These are phyloP conservation scores for Penicillium sp. DNA, from an alignment of 2,329 filamentous ascomycete genomes.

Conservation along the genomic window DNA sequence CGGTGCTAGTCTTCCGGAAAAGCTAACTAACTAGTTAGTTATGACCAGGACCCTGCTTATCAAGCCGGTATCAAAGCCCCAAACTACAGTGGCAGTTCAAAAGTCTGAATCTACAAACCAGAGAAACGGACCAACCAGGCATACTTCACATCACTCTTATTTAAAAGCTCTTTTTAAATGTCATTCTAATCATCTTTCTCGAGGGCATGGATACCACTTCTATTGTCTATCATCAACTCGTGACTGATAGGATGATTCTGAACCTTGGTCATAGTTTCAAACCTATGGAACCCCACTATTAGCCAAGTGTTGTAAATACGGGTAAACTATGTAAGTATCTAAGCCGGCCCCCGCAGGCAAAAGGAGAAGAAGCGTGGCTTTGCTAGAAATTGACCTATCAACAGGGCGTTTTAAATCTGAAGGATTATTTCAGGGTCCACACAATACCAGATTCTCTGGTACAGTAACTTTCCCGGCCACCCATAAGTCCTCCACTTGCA, in stretches of 20 bases:
- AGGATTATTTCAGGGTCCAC: not conserved
- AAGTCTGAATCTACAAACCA: too few species aligned
- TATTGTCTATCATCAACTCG: too few species aligned
- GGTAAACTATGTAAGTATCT: not conserved
- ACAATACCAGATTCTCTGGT: not conserved
- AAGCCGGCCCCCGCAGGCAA: not conserved
- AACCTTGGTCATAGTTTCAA: too few species aligned
- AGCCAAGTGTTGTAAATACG: not conserved
- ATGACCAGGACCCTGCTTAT: not conserved
- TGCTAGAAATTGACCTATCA: not conserved
- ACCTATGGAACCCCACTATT: too few species aligned
- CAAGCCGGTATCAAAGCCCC: not conserved
- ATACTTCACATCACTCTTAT: too few species aligned
- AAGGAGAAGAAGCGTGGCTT: not conserved
- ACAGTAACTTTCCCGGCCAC: not conserved
- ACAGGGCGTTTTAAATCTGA: not conserved
- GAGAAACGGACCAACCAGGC: too few species aligned
- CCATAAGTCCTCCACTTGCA: not conserved
- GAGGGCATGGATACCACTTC: too few species aligned
- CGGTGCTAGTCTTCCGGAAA: not conserved
- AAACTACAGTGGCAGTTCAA: too few species aligned
- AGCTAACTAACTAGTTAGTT: too few species aligned
- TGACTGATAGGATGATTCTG: too few species aligned
- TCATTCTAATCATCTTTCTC: too few species aligned
- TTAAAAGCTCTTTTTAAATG: too few species aligned